These are phyloP conservation scores for Ligustrum vulgare DNA, from an alignment of 257 asterid genomes.

Conservation along the genomic window DNA sequence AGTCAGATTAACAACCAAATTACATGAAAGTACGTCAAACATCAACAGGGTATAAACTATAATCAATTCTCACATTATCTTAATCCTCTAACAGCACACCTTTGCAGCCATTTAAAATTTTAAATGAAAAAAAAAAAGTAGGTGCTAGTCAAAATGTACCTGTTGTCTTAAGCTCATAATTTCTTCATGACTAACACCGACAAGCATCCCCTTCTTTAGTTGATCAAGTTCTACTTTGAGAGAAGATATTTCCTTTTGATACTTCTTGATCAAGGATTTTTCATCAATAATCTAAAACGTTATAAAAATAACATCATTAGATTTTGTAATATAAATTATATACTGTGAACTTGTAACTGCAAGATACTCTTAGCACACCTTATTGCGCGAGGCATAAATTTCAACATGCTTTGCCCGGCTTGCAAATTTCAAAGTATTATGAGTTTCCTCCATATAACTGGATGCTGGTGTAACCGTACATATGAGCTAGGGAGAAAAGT, in stretches of 20 bases:
- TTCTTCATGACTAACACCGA: slow-evolving; percentile 82
- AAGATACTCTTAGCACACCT: slow-evolving; percentile 37
- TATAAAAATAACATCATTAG: slow-evolving; percentile 8
- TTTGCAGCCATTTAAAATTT: too few relatives aligned
- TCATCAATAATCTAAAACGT: slow-evolving; percentile 88
- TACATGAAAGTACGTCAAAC: slow-evolving; percentile 6
- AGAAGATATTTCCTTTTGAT: slow-evolving; percentile 87
- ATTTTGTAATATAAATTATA: slow-evolving; percentile 20
- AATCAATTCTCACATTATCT: slow-evolving; percentile 1
- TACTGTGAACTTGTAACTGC: slow-evolving; percentile 16
- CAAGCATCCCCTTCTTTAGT: slow-evolving; percentile 72
- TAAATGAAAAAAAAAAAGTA: neutral
- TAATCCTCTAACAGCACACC: neutral
- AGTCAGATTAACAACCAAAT: slow-evolving; percentile 8
- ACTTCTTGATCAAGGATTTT: slow-evolving; percentile 94
- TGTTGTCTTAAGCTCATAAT: slow-evolving; percentile 71
- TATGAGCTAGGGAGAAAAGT: slow-evolving; percentile 62
- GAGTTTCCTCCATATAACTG: slow-evolving; percentile 97
- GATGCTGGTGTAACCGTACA: slow-evolving; percentile 99
- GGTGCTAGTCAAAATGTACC: slow-evolving; percentile 41
- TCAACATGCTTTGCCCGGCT: slow-evolving; percentile 98
- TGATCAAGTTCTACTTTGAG: slow-evolving; percentile 93
- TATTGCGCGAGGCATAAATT: slow-evolving; percentile 88
- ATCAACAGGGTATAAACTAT: neutral
- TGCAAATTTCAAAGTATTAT: slow-evolving; percentile 95